Base-by-base conservation (phyloP, 345 rosid species). In the Stellera chamaejasme region DNA sequence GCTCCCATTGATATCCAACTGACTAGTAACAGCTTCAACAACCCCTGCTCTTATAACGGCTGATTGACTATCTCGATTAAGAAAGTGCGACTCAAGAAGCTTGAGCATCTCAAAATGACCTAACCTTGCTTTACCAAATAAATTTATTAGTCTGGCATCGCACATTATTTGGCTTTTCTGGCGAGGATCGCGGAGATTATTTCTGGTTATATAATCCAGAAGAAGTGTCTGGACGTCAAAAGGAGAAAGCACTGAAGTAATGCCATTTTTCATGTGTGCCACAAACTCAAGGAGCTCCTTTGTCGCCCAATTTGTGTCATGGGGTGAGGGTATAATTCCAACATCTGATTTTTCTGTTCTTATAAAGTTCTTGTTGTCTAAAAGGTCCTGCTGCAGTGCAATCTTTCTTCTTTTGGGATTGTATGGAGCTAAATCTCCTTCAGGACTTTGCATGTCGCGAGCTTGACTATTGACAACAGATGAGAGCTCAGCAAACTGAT, bases 51-150 rank as follows among this genome's bases (percentile, higher is more conserved):
- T 69, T 39, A 45, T 64, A 52, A 68, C 70, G 51, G 48, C 42
- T 16, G 55, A 63, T 16, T 78, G 63, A 46, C 70, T 74, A 50
- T 77, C 96, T 66, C 75, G 68, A 42, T 62, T 67, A 54, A 84
- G 87, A 68, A 83, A 76, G 62, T 93, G 99, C 59, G 69, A 68
- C 64, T 86, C 91, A 12, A 92, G 84, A 77, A 88, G 90, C 79
- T 81, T 86, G 52, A 80, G 80, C 99, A 93, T 88, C 76, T 93
- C 97, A 76, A 86, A 58, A 65, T 81, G 96, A 47, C 83, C 96
- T 56, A 89, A 72, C 61, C 78, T 75, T 57, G 60, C 68, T 74
- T 69, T 81, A 13, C 89, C 86, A 75, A 93, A 89, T 59, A 92
- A 77, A 64, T 68, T 79, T 55, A 66, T 50, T 52, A 92, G 97